Evolutionary conservation across 148 eudicot species (phyloP).

Genomic region (Vaccinium myrtillus): DNA sequence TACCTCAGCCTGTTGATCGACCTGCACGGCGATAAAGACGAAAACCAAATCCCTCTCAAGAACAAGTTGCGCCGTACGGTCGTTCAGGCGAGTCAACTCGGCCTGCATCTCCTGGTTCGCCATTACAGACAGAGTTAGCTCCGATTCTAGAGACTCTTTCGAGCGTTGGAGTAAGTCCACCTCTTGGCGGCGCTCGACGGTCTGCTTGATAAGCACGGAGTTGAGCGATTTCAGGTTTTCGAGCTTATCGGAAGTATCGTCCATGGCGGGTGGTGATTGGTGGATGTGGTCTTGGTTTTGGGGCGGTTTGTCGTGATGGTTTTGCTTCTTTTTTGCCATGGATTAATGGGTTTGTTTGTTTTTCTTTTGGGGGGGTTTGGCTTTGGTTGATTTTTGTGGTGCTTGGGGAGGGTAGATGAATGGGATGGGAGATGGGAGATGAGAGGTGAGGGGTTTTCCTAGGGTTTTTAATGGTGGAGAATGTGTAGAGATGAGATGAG

Average conservation of each 20-base stretch:
- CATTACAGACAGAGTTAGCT: slow-evolving; percentile 41
- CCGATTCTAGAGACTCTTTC: slow-evolving; percentile 49
- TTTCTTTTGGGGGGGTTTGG: neutral
- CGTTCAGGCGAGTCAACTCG: slow-evolving; percentile 45
- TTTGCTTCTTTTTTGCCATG: slow-evolving; percentile 76
- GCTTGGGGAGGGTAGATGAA: slow-evolving; percentile 10
- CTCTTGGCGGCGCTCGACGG: slow-evolving; percentile 50
- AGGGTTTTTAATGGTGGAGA: slow-evolving; percentile 10
- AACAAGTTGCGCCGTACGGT: slow-evolving; percentile 22
- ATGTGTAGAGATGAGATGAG: neutral
- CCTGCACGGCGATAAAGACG: slow-evolving; percentile 35
- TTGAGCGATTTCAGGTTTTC: slow-evolving; percentile 57
- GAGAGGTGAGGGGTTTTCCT: slow-evolving; percentile 28
- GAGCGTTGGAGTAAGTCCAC: slow-evolving; percentile 42
- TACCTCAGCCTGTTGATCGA: slow-evolving; percentile 20
- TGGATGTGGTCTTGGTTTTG: slow-evolving; percentile 20
- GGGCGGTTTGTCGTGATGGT: slow-evolving; percentile 30
- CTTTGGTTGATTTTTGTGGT: neutral
- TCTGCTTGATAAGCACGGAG: slow-evolving; percentile 43
- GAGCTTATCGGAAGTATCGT: slow-evolving; percentile 45
- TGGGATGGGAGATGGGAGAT: slow-evolving; percentile 17
- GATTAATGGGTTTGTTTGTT: slow-evolving; percentile 13
- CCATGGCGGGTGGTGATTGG: slow-evolving; percentile 26
- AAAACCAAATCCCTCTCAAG: slow-evolving; percentile 39
- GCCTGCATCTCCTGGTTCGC: slow-evolving; percentile 33